A percentile compares a stretch with the other conserved stretches of the same genome.
These are phyloP conservation scores for Leishmania aethiopica DNA, from an alignment of 208 protist genomes.

Conservation along the genomic window DNA sequence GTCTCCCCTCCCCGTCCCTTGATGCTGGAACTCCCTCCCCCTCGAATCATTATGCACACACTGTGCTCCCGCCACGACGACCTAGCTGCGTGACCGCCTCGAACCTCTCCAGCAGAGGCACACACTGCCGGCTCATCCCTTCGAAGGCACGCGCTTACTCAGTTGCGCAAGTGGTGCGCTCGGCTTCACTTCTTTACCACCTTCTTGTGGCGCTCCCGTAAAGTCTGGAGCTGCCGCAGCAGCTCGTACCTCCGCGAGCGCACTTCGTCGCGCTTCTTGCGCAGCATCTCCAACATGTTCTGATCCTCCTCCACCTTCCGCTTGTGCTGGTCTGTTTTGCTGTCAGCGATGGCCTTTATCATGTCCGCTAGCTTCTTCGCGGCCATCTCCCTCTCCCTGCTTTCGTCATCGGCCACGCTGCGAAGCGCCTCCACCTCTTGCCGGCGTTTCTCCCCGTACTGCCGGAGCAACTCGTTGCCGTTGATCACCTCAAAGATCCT, in stretches of 20 bases:
- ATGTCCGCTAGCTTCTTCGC: constrained; percentile 41
- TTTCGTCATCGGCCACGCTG: constrained; percentile 17
- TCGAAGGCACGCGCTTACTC: neutral
- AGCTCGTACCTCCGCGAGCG: constrained; percentile 22
- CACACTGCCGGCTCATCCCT: neutral
- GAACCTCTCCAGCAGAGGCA: neutral
- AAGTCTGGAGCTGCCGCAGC: constrained; percentile 8
- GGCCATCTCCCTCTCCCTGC: constrained; percentile 21
- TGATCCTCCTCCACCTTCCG: constrained; percentile 30
- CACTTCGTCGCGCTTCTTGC: constrained; percentile 44
- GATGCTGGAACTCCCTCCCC: neutral
- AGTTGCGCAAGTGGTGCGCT: neutral
- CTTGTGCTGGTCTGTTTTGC: constrained; percentile 34
- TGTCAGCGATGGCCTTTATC: constrained; percentile 40
- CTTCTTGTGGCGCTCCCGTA: constrained; percentile 48
- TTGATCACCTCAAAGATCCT: constrained; percentile 37
- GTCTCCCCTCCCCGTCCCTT: neutral
- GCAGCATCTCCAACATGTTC: constrained; percentile 40
- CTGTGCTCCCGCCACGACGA: neutral
- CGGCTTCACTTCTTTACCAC: constrained; percentile 35
- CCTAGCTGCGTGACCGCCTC: neutral
- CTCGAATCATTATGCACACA: neutral
- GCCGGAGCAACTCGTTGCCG: constrained; percentile 35
- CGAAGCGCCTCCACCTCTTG: constrained; percentile 20
- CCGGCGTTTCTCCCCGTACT: constrained; percentile 24